Conservation (phyloP, 179 eudicot genomes). For the Beta lomatogona region DNA sequence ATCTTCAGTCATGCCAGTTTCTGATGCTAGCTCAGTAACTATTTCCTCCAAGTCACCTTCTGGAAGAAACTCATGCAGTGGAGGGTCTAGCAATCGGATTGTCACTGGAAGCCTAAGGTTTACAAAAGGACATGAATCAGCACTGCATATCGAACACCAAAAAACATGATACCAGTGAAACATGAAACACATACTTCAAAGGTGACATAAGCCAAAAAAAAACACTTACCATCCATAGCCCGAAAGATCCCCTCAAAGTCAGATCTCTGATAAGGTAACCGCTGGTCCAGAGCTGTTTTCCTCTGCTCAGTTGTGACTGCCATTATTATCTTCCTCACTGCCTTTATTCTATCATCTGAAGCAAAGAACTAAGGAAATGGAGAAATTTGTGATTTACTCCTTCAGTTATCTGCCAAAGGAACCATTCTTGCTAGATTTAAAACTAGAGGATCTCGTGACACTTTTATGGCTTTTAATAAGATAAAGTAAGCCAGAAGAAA, state of each 20-base stretch:
- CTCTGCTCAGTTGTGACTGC: constrained; percentile 80
- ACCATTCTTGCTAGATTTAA: not conserved
- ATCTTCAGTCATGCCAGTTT: constrained; percentile 82
- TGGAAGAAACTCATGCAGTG: constrained; percentile 95
- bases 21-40: constrained; percentile 64
- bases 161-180: not conserved
- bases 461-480: not conserved
- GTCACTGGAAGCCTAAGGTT: constrained; percentile 85
- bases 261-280: constrained; percentile 91
- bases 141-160: not conserved
- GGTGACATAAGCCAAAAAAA: no score
- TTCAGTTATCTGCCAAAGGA: not conserved
- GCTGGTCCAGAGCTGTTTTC: constrained; percentile 75
- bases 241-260: constrained; percentile 98
- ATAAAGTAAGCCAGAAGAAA: no score
- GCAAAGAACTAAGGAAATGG: constrained; percentile 72
- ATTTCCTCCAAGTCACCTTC: constrained; percentile 94
- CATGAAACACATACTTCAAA: not conserved
- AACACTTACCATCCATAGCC: constrained; percentile 89
- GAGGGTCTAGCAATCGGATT: constrained; percentile 89
- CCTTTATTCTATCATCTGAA: constrained; percentile 93
- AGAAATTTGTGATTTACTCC: constrained; percentile 5
- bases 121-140: not conserved
- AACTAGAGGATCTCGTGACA: not conserved
- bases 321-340: constrained; percentile 98